phyloP scores from a whole-genome alignment of 2,329 filamentous ascomycete genomes.

The Rutstroemia sp. region DNA sequence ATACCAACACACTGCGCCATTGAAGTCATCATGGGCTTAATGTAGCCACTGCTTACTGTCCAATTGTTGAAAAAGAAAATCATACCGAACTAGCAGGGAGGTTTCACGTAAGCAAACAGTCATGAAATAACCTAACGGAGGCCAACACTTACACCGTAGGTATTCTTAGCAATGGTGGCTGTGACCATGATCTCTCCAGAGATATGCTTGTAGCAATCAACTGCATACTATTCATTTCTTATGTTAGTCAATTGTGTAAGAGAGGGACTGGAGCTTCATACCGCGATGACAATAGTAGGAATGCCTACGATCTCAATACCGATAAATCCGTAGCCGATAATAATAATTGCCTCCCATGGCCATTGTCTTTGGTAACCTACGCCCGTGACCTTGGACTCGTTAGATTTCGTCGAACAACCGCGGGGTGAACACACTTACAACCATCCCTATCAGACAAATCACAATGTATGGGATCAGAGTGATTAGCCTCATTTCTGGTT shows the following conservation, averaged over 20 bases:
- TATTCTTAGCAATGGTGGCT: constrained; percentile 54
- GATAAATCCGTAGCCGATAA: constrained; percentile 47
- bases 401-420: neutral
- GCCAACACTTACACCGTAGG: constrained; percentile 37
- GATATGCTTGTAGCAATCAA: constrained; percentile 55
- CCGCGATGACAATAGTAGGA: constrained; percentile 44
- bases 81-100: constrained; percentile 40
- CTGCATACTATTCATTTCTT: constrained; percentile 37
- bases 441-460: constrained; percentile 50
- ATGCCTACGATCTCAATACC: constrained; percentile 50
- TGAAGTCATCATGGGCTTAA: constrained; percentile 51
- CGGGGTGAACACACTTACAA: constrained; percentile 22
- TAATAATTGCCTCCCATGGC: constrained; percentile 45
- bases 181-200: constrained; percentile 50
- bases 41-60: constrained; percentile 39
- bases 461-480: constrained; percentile 50
- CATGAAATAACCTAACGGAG: neutral
- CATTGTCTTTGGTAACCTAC: constrained; percentile 45
- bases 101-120: neutral
- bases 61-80: constrained; percentile 46
- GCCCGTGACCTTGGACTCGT: constrained; percentile 28
- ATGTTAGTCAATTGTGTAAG: constrained; percentile 13
- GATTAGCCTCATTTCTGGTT: constrained; percentile 50
- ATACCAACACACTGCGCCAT: constrained; percentile 44
- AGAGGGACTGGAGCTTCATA: constrained; percentile 10